Percentiles rank a stretch among this genome's conserved stretches.
phyloP scores from a whole-genome alignment of 2,329 filamentous ascomycete species.

The Colletotrichum tofieldiae region DNA sequence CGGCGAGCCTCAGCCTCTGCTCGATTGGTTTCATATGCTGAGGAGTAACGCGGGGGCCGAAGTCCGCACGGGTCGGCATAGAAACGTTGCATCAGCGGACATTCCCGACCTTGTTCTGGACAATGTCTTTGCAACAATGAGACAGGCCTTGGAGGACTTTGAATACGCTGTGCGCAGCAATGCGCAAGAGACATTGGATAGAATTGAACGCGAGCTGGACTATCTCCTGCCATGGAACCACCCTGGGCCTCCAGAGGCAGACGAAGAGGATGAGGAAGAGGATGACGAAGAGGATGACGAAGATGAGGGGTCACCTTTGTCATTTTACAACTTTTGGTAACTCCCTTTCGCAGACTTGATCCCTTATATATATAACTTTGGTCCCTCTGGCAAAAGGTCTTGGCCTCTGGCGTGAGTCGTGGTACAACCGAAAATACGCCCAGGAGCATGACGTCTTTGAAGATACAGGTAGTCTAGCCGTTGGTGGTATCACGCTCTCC shows the following conservation, averaged over 20 bases:
- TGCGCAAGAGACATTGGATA: background rate
- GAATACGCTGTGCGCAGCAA: background rate
- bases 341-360: background rate
- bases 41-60: background rate
- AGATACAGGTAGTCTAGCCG: background rate
- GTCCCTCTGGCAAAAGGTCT: too few species aligned
- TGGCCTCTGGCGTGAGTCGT: background rate
- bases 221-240: background rate
- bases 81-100: background rate
- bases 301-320: too few species aligned
- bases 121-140: background rate
- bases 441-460: too few species aligned
- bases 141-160: too few species aligned
- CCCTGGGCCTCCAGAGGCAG: fast-evolving
- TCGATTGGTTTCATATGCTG: background rate
- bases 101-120: background rate
- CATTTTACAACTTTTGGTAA: too few species aligned
- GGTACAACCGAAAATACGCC: too few species aligned
- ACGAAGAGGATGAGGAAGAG: background rate
- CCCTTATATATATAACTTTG: too few species aligned
- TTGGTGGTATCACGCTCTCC: conserved; percentile 12
- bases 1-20: background rate
- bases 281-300: background rate
- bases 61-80: background rate
- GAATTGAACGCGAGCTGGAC: background rate